Conservation (phyloP, 2,329 filamentous ascomycete species). For the Aspergillus fumigatiaffinis region DNA sequence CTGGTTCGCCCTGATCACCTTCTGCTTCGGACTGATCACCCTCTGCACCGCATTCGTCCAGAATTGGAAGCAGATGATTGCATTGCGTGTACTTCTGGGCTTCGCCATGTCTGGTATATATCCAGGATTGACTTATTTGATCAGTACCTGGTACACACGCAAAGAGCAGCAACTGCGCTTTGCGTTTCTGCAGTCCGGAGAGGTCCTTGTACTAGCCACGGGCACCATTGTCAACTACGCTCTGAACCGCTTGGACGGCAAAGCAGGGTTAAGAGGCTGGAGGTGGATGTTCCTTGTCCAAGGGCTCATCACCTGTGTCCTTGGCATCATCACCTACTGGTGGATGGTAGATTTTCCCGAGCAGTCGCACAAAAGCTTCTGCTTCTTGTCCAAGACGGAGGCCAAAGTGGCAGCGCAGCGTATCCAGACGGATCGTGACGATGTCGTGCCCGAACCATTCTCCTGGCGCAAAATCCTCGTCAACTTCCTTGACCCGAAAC, state of each 20-base stretch:
- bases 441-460: slow-evolving; percentile 56
- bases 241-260: slow-evolving; percentile 60
- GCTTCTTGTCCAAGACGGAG: slow-evolving; percentile 56
- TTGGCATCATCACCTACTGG: slow-evolving; percentile 61
- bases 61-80: slow-evolving; percentile 68
- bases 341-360: slow-evolving; percentile 71
- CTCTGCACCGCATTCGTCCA: slow-evolving; percentile 65
- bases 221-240: slow-evolving; percentile 66
- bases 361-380: slow-evolving; percentile 52
- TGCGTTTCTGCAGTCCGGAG: slow-evolving; percentile 60
- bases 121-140: slow-evolving; percentile 43
- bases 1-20: slow-evolving; percentile 59
- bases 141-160: slow-evolving; percentile 60
- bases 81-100: slow-evolving; percentile 61
- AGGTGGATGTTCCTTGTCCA: slow-evolving; percentile 68
- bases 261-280: slow-evolving; percentile 57
- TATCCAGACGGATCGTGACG: slow-evolving; percentile 59
- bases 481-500: slow-evolving; percentile 57
- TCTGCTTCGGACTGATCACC: slow-evolving; percentile 62
- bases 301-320: slow-evolving; percentile 55
- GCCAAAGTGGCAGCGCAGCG: slow-evolving; percentile 53
- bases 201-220: slow-evolving; percentile 63
- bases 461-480: slow-evolving; percentile 52
- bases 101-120: slow-evolving; percentile 54
- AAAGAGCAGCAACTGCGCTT: slow-evolving; percentile 63